phyloP scores from a whole-genome alignment of 2,329 filamentous ascomycete genomes.

The Cercospora janseana region DNA sequence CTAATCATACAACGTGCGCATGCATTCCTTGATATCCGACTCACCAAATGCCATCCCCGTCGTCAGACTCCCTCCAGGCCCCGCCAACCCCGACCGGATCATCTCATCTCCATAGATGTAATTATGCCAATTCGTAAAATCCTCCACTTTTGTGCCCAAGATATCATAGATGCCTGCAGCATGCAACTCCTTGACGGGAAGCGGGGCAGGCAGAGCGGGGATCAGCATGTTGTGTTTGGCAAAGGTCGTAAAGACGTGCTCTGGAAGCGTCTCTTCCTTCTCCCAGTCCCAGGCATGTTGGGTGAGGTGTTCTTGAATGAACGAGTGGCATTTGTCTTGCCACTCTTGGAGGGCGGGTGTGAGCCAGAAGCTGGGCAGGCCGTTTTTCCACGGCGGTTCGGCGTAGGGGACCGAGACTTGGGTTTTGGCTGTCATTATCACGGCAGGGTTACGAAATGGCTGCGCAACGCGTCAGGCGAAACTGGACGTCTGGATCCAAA shows the following conservation, averaged over 20 bases:
- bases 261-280: slow-evolving; percentile 60
- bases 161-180: slow-evolving; percentile 65
- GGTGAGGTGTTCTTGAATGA: slow-evolving; percentile 62
- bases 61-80: slow-evolving; percentile 64
- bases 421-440: slow-evolving; percentile 16
- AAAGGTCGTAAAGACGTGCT: slow-evolving; percentile 64
- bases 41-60: slow-evolving; percentile 64
- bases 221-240: slow-evolving; percentile 66
- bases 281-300: slow-evolving; percentile 69
- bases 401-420: slow-evolving; percentile 61
- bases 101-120: slow-evolving; percentile 72
- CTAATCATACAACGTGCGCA: background rate
- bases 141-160: slow-evolving; percentile 65
- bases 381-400: slow-evolving; percentile 68
- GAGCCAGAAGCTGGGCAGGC: slow-evolving; percentile 70
- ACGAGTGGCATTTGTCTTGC: slow-evolving; percentile 66
- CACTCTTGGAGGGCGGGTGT: slow-evolving; percentile 62
- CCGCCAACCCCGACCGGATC: slow-evolving; percentile 61
- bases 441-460: background rate
- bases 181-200: slow-evolving; percentile 67
- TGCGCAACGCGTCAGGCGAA: no score
- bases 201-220: slow-evolving; percentile 66
- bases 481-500: no score
- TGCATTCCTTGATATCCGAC: background rate
- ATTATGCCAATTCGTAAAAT: slow-evolving; percentile 70